phyloP scores from a whole-genome alignment of 164 flowering plant genomes.

The Stephania cephalantha region DNA sequence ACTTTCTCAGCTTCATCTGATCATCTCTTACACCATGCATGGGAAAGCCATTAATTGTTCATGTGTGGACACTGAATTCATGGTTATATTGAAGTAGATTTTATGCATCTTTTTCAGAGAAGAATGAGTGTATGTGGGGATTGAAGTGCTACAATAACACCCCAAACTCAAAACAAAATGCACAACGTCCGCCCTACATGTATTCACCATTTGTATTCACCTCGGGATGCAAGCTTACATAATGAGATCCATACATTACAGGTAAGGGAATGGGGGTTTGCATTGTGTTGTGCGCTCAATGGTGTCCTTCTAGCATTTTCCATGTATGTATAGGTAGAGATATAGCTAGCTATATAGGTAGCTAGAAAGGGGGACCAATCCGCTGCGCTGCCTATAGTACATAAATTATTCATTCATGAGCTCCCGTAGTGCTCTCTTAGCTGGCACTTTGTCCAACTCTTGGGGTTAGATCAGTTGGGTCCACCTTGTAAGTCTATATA shows the following conservation, averaged over 20 bases:
- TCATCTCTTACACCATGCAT: not conserved
- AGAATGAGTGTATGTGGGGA: too few species aligned
- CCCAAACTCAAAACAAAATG: too few species aligned
- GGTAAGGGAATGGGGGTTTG: too few species aligned
- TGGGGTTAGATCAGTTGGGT: conserved; percentile 2
- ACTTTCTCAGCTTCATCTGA: not conserved
- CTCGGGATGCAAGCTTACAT: too few species aligned
- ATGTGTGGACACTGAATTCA: conserved; percentile 6
- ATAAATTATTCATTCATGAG: not conserved
- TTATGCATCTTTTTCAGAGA: conserved; percentile 4
- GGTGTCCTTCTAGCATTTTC: too few species aligned
- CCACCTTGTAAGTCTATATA: not conserved
- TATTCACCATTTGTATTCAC: too few species aligned
- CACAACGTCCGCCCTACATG: too few species aligned
- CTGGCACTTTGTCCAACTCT: conserved; percentile 4
- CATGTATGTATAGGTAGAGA: too few species aligned
- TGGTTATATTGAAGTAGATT: not conserved
- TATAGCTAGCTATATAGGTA: too few species aligned
- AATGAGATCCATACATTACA: too few species aligned
- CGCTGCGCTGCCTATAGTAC: conserved; percentile 2
- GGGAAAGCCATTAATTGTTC: not conserved
- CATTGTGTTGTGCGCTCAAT: too few species aligned
- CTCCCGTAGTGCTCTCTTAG: conserved; percentile 4
- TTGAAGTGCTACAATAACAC: too few species aligned
- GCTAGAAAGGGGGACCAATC: conserved; percentile 6